phyloP scores from a whole-genome alignment of 1,139 yeast species.

The Debaryomyces coudertii region DNA sequence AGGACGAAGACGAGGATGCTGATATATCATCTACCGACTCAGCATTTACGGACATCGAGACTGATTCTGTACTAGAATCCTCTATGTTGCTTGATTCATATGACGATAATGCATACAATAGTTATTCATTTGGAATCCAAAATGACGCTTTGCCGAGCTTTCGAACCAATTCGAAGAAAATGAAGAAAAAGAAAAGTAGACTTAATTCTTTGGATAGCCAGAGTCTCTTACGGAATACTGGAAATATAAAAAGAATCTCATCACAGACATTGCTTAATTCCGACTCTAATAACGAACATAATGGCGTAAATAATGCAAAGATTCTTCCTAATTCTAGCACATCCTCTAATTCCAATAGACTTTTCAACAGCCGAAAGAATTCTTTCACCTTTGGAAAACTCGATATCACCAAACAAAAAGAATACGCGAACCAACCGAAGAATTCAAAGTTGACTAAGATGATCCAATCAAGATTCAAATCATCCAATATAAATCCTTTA shows the following conservation, averaged over 20 bases:
- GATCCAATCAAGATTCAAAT: conserved; percentile 39
- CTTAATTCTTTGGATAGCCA: conserved; percentile 24
- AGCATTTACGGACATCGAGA: conserved; percentile 50
- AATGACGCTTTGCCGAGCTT: conserved; percentile 15
- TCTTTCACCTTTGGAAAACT: conserved; percentile 11
- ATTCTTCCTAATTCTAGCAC: background rate
- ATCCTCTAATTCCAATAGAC: background rate
- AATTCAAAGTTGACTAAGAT: conserved; percentile 43
- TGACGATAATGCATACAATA: conserved; percentile 17
- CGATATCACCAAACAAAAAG: background rate
- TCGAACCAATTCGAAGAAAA: conserved; percentile 17
- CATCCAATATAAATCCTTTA: conserved; percentile 51
- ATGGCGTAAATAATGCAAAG: background rate
- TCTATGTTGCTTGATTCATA: conserved; percentile 35
- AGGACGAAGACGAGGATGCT: conserved; percentile 26
- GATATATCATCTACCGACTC: conserved; percentile 42
- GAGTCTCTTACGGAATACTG: conserved; percentile 18
- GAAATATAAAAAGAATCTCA: conserved; percentile 11
- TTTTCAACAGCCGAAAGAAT: conserved; percentile 1
- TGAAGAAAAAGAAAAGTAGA: conserved; percentile 23
- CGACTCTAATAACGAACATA: background rate
- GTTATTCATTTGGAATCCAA: conserved; percentile 22
- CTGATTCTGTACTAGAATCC: conserved; percentile 41
- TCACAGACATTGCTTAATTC: conserved; percentile 13
- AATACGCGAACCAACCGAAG: conserved; percentile 2